Evolutionary conservation across 805 yeast species (phyloP).

Genomic region (Hanseniaspora clermontiae): DNA sequence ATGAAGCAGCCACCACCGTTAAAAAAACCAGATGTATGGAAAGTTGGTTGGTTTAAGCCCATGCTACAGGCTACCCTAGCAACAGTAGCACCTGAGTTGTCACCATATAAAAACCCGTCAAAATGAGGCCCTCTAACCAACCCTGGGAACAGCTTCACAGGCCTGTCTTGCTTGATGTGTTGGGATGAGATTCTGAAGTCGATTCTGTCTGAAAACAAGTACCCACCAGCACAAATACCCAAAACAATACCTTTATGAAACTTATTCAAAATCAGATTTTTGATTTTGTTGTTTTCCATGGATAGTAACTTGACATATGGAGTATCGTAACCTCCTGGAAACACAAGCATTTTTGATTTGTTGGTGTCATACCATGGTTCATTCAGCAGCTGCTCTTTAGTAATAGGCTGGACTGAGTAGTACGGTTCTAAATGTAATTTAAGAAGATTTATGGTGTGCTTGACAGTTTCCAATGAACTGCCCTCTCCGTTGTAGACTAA

Average conservation of each 20-base stretch:
- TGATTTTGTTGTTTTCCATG: conserved; percentile 37
- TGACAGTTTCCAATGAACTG: conserved; percentile 73
- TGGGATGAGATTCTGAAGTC: conserved; percentile 76
- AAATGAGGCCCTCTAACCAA: conserved; percentile 68
- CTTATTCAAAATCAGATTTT: conserved; percentile 41
- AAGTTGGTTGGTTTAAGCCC: conserved; percentile 13
- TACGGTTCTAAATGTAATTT: conserved; percentile 66
- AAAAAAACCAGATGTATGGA: conserved; percentile 35
- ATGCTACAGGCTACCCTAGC: conserved; percentile 31
- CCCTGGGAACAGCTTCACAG: conserved; percentile 70
- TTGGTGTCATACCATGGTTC: conserved; percentile 70
- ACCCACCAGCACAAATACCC: conserved; percentile 95
- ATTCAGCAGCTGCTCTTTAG: conserved; percentile 44
- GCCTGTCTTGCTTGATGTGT: conserved; percentile 66
- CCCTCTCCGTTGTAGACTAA: conserved; percentile 68
- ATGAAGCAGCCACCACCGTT: conserved; percentile 88
- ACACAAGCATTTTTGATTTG: conserved; percentile 63
- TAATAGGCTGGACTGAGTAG: conserved; percentile 71
- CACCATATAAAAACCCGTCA: conserved; percentile 65
- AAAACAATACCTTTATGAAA: conserved; percentile 63
- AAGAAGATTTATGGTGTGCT: conserved; percentile 67
- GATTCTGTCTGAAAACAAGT: conserved; percentile 58
- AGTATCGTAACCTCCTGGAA: conserved; percentile 96
- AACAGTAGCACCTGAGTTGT: conserved; percentile 65
- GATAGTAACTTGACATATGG: conserved; percentile 70